A percentile compares a stretch with the other conserved stretches of the same genome.
Evolutionary conservation across 352 stramenopile genomes (phyloP).

Genomic region (Phytophthora pinifolia): DNA sequence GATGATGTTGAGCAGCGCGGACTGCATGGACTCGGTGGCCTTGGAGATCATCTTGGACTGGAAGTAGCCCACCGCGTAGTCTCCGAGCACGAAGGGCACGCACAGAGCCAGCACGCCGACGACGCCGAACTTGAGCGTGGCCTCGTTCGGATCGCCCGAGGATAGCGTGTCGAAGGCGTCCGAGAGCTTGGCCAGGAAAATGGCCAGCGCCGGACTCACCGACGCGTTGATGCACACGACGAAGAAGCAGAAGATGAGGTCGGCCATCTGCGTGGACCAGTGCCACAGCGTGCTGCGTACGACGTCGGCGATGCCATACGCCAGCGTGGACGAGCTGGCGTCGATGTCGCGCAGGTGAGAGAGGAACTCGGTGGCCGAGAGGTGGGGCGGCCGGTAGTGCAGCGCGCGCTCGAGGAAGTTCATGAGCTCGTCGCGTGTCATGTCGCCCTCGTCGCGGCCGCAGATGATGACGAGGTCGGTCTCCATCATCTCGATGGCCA

Average conservation of each 20-base stretch:
- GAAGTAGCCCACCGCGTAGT: constrained; percentile 88
- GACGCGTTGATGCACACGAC: constrained; percentile 84
- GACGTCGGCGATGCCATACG: constrained; percentile 77
- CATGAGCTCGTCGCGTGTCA: constrained; percentile 87
- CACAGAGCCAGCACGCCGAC: constrained; percentile 73
- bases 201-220: constrained; percentile 77
- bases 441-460: constrained; percentile 82
- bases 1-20: constrained; percentile 75
- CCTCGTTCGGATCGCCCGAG: constrained; percentile 38
- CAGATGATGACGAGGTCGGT: constrained; percentile 88
- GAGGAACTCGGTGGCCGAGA: constrained; percentile 84
- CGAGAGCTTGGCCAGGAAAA: constrained; percentile 73
- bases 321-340: constrained; percentile 67
- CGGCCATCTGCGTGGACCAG: constrained; percentile 82
- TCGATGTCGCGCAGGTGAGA: constrained; percentile 84
- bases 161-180: constrained; percentile 66
- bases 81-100: constrained; percentile 83
- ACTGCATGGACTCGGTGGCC: constrained; percentile 79
- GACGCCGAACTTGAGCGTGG: constrained; percentile 67
- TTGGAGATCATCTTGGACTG: constrained; percentile 92
- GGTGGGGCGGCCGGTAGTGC: constrained; percentile 69
- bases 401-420: constrained; percentile 82
- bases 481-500: constrained; percentile 90
- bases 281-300: constrained; percentile 79
- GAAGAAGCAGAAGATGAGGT: constrained; percentile 74